phyloP scores from a whole-genome alignment of 2,329 filamentous ascomycete species.

The Bertia moriformis region DNA sequence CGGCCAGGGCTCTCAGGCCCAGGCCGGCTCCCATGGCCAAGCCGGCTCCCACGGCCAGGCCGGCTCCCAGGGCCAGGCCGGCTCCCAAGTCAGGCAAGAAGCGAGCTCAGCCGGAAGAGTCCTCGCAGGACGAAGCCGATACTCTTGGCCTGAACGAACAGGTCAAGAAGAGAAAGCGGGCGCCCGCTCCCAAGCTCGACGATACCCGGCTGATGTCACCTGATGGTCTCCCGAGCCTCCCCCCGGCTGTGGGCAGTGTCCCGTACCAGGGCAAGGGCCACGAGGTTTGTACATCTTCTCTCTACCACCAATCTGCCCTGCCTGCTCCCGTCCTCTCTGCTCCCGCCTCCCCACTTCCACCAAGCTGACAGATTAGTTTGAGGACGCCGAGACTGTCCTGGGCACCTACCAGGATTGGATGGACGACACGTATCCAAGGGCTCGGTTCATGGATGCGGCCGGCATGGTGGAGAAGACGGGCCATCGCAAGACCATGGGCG shows the following conservation, averaged over 20 bases:
- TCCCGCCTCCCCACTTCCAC: background rate
- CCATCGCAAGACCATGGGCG: conserved; percentile 65
- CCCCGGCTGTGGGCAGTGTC: conserved; percentile 51
- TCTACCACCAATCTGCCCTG: background rate
- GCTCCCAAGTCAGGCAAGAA: too few relatives aligned
- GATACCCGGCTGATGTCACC: conserved; percentile 44
- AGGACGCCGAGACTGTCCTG: conserved; percentile 67
- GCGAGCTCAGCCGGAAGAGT: too few relatives aligned
- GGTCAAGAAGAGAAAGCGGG: conserved; percentile 56
- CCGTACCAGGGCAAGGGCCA: conserved; percentile 87
- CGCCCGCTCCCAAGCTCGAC: conserved; percentile 72
- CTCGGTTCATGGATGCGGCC: conserved; percentile 80
- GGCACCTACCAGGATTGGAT: conserved; percentile 94
- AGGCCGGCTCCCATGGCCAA: too few relatives aligned
- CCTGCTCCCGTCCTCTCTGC: background rate
- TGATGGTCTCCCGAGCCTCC: conserved; percentile 67
- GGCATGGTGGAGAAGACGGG: conserved; percentile 86
- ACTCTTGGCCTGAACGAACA: too few relatives aligned
- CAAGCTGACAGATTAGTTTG: conserved; percentile 41
- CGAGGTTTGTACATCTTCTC: too few relatives aligned
- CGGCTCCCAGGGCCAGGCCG: too few relatives aligned
- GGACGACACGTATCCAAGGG: conserved; percentile 87
- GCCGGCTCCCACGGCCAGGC: too few relatives aligned
- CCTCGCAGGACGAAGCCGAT: too few relatives aligned
- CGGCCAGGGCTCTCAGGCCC: too few relatives aligned